Evolutionary conservation across 164 flowering plant species (phyloP).

Genomic region (Berberis thunbergii): DNA sequence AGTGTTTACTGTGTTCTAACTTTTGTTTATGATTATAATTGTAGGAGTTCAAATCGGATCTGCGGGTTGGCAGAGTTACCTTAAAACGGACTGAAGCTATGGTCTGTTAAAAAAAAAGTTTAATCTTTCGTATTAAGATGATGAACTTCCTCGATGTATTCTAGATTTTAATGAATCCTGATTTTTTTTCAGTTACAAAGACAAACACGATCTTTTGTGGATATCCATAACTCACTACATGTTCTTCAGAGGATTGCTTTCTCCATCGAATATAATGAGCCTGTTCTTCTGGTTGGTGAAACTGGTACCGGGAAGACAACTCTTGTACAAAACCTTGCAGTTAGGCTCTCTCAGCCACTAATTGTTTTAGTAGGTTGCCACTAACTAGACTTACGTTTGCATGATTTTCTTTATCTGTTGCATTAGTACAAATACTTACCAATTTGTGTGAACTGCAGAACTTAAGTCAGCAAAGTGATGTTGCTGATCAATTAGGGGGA

Average conservation of each 20-base stretch:
- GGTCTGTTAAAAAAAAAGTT: constrained; percentile 13
- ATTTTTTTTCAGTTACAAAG: constrained; percentile 22
- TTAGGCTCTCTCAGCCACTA: constrained; percentile 62
- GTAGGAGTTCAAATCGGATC: constrained; percentile 38
- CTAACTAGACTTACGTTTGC: neutral
- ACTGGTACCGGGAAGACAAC: constrained; percentile 99
- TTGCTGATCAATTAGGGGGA: constrained; percentile 85
- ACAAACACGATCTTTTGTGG: constrained; percentile 48
- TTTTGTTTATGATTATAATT: neutral
- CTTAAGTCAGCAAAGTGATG: constrained; percentile 95
- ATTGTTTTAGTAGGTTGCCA: constrained; percentile 69
- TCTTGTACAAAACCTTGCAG: constrained; percentile 82
- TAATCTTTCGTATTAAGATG: constrained; percentile 7
- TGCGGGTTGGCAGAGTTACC: constrained; percentile 57
- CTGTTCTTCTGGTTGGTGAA: constrained; percentile 96
- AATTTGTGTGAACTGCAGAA: constrained; percentile 42
- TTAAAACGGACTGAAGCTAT: constrained; percentile 26
- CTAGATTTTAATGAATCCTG: neutral
- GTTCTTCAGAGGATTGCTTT: constrained; percentile 79
- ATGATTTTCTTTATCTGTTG: neutral
- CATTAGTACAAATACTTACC: neutral
- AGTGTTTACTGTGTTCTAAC: neutral
- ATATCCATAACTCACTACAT: constrained; percentile 55
- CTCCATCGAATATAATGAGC: constrained; percentile 81
- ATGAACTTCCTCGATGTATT: neutral